Base-by-base conservation (phyloP, 306 rosid genomes). In the Citrullus amarus region DNA sequence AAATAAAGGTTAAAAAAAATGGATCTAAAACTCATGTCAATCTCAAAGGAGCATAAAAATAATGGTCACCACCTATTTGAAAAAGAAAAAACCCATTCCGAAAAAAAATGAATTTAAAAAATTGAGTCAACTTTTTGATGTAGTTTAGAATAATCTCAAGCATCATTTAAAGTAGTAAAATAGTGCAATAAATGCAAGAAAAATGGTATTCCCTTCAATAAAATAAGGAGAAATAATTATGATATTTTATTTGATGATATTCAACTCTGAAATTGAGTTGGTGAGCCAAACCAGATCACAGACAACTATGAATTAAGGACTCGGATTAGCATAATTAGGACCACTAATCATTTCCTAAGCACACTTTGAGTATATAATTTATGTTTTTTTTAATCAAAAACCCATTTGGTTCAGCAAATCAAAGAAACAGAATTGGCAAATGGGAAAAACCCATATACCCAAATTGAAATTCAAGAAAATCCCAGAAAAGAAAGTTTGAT, bases 191-290 rank as follows among this genome's bases (percentile, higher is more conserved):
- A 72, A 72, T 72, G 77, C 59, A 46, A 25, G 58, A 46, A 32
- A 71, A 46, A 44, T 71, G 76, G 57, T 71, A 71, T 46, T 71
- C 76, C 58, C 58, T 71, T 71, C 41, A 71, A 72, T 48, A 72
- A 48, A 72, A 72, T 72, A 72, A 72, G 77, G 3, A 28, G 41
- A 48, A 71, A 71, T 3, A 44, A 44, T 10, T n/a, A 22, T 20
- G 17, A 46, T 70, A 70, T 70, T 70, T 70, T 70, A 70, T 70
- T 51, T 51, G 56, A 51, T 46, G 57, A 70, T 46, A 71, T 71
- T 71, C 76, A 71, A 71, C 76, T 71, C 22, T 48, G 41, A 48
- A n/a, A 3, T 71, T 71, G 39, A 50, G 60, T 28, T 50, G 44
- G 60, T 51, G 77, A 30, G 60, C 28, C 61, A 50, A 72, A 72